phyloP scores from a whole-genome alignment of 208 protist species.

The Leishmania gerbilli region DNA sequence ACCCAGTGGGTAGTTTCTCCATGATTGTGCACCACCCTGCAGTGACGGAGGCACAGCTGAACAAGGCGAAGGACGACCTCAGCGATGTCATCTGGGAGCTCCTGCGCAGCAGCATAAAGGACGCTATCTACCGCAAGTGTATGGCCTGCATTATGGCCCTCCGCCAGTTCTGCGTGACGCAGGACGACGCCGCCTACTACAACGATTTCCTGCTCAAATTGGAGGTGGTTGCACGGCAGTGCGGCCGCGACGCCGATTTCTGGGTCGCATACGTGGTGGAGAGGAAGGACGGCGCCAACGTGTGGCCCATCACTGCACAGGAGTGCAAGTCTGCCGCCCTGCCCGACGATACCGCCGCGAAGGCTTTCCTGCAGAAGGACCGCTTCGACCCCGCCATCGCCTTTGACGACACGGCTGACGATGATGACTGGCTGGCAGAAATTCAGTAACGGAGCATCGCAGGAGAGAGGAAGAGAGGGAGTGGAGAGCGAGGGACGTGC shows the following conservation, averaged over 20 bases:
- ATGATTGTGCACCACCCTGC: conserved; percentile 17
- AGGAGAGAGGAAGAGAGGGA: background rate
- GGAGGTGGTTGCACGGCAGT: conserved; percentile 40
- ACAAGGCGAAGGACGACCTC: conserved; percentile 68
- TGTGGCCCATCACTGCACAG: conserved; percentile 42
- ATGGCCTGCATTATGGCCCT: conserved; percentile 63
- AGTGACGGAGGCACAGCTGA: conserved; percentile 28
- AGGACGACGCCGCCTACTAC: conserved; percentile 66
- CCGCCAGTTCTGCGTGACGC: conserved; percentile 64
- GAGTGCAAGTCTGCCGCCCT: conserved; percentile 44
- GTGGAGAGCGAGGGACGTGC: background rate
- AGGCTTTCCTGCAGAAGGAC: conserved; percentile 34
- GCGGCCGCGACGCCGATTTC: conserved; percentile 33
- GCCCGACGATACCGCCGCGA: conserved; percentile 31
- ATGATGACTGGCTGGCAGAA: conserved; percentile 39
- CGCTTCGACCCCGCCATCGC: conserved; percentile 6
- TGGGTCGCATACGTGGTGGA: conserved; percentile 31
- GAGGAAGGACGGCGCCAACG: background rate
- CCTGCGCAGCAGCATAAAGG: conserved; percentile 59
- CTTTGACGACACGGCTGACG: conserved; percentile 17
- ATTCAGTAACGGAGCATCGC: conserved; percentile 10
- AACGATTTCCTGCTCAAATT: conserved; percentile 77
- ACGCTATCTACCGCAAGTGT: conserved; percentile 73
- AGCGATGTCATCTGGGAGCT: conserved; percentile 56
- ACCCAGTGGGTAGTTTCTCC: conserved; percentile 58